Conservation (phyloP, 73 alveolate species). For the Halteria grandinella region DNA sequence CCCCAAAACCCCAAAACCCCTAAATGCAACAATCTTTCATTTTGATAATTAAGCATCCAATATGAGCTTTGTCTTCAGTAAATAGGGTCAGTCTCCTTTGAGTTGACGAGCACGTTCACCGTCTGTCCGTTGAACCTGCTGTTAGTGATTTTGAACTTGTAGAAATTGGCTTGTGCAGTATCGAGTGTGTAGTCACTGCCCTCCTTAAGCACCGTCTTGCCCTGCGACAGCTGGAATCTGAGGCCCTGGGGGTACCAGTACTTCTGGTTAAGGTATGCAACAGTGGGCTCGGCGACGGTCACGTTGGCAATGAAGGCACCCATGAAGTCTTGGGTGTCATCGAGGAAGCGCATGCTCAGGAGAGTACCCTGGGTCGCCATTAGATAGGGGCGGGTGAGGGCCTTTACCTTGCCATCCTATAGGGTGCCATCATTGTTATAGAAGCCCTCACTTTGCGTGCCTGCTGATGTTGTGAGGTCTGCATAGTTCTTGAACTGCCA, state of each 20-base stretch:
- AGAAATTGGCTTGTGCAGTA: neutral
- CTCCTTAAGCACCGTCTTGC: neutral
- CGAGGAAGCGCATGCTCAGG: constrained; percentile 48
- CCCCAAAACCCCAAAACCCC: too few relatives aligned
- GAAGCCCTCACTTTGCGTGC: constrained; percentile 81
- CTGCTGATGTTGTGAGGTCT: constrained; percentile 87
- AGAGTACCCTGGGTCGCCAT: constrained; percentile 79
- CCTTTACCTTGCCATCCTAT: constrained; percentile 72
- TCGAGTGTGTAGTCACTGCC: neutral
- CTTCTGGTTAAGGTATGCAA: constrained; percentile 66
- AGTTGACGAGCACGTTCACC: too few relatives aligned
- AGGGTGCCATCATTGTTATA: constrained; percentile 79
- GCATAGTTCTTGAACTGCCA: constrained; percentile 87
- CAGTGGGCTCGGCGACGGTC: constrained; percentile 62
- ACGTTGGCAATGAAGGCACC: constrained; percentile 66
- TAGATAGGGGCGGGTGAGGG: constrained; percentile 78
- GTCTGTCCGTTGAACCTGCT: neutral
- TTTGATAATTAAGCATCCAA: too few relatives aligned
- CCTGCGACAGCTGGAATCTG: constrained; percentile 14
- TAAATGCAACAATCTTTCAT: too few relatives aligned
- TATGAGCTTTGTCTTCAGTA: too few relatives aligned
- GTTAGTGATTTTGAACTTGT: constrained; percentile 2
- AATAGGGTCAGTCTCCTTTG: too few relatives aligned
- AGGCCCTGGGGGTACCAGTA: constrained; percentile 76
- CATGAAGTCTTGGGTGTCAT: constrained; percentile 61